Evolutionary conservation across 176 grass and related monocot species (phyloP).

Genomic region (Alopecurus myosuroides): DNA sequence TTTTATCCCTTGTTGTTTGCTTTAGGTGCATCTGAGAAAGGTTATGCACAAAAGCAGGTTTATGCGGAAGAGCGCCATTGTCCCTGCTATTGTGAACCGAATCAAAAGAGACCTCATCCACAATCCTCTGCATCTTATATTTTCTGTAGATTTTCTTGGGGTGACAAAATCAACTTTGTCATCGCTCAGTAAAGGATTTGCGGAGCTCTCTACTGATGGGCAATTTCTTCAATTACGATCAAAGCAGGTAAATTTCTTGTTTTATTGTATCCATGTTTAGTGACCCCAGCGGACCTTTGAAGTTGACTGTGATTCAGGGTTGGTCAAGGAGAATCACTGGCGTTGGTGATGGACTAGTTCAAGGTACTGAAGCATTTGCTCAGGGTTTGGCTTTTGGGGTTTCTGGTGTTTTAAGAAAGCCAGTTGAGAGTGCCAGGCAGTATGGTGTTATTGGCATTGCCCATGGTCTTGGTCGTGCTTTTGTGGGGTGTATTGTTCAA

Average conservation of each 20-base stretch:
- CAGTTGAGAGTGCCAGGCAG: constrained; percentile 85
- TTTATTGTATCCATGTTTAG: constrained; percentile 29
- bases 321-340: constrained; percentile 86
- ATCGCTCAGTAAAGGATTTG: constrained; percentile 98
- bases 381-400: constrained; percentile 97
- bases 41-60: constrained; percentile 76
- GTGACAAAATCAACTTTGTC: constrained; percentile 97
- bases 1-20: constrained; percentile 14
- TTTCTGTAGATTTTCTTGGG: constrained; percentile 88
- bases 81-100: constrained; percentile 74
- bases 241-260: constrained; percentile 66
- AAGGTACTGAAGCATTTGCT: constrained; percentile 94
- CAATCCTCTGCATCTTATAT: constrained; percentile 96
- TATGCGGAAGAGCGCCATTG: constrained; percentile 80
- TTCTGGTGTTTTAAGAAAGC: constrained; percentile 94
- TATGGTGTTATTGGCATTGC: constrained; percentile 87
- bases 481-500: constrained; percentile 92
- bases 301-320: constrained; percentile 43
- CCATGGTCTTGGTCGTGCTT: constrained; percentile 83
- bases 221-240: constrained; percentile 92
- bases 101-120: constrained; percentile 95
- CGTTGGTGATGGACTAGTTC: constrained; percentile 87
- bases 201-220: constrained; percentile 90
- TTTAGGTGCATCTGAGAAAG: constrained; percentile 88
- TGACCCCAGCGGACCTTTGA: constrained; percentile 2